Base-by-base conservation (phyloP, 225 moss, liverwort and hornwort genomes). In the Polytrichum formosum region DNA sequence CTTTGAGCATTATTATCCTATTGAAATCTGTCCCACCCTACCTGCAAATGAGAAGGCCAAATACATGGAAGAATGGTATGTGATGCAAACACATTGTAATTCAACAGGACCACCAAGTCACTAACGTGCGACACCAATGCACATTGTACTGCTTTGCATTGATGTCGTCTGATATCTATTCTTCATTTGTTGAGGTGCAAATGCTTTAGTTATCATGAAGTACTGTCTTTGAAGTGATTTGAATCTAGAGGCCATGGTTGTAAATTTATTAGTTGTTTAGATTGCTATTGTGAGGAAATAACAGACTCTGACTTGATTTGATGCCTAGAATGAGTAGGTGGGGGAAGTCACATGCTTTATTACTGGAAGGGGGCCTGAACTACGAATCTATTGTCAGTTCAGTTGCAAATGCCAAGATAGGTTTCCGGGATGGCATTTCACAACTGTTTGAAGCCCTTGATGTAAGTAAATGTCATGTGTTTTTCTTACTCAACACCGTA, bases 61-160 rank as follows among this genome's bases (percentile, higher is more conserved):
- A 68, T 77, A 85, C 22, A 92, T 92, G 92, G 92, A 92, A 77
- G 84, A 88, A 82, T 92, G 92, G 92, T 92, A 85, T 61, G 77
- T 73, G 65, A 28, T 65, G 64, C 71, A 23, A 75, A 33, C 18
- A 53, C 29, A n/a, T 20, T 72, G 46, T 46, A 46, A 46, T 46
- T 10, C 46, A 46, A 46, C 46, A 46, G 46, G 46, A 46, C 46
- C 46, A 31, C 31, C 31, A 31, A 31, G 31, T 7, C 31, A 46
- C 2, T 13, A 46, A 13, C 4, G 4, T 46, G 46, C 16, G 16
- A 46, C 0, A 46, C 46, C 13, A 46, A 46, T 46, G 46, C 46
- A 46, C 46, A 46, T 46, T 35, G 35, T 35, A 35, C 35, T 9
- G 4, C 46, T 13, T 46, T 46, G 13, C 3, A 46, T 46, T 4